Conservation (phyloP, 2,329 filamentous ascomycete genomes). For the Pseudogymnoascus sp. region DNA sequence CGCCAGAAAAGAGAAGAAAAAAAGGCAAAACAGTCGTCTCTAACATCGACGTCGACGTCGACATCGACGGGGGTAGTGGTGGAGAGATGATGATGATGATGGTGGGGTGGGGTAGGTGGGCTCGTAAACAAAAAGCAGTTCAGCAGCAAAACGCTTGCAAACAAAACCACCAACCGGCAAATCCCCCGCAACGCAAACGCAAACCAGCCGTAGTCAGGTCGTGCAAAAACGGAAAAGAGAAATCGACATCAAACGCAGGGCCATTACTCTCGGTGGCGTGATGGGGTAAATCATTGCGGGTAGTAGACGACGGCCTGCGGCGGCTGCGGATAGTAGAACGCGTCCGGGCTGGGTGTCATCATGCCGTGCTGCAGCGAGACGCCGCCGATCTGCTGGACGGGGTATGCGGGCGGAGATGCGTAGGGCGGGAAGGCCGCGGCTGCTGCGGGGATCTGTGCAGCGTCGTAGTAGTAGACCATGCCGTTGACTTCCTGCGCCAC, state of each 20-base stretch:
- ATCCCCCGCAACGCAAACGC: conserved; percentile 21
- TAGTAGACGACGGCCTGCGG: conserved; percentile 51
- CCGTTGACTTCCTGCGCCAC: conserved; percentile 86
- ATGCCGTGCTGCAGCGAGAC: conserved; percentile 66
- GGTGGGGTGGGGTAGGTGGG: background rate
- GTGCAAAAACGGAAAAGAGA: conserved; percentile 22
- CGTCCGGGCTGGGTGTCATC: conserved; percentile 60
- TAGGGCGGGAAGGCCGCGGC: conserved; percentile 34
- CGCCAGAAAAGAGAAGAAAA: background rate
- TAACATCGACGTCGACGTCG: background rate
- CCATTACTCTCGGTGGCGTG: conserved; percentile 1
- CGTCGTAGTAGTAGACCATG: conserved; percentile 91
- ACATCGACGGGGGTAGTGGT: background rate
- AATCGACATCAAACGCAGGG: conserved; percentile 19
- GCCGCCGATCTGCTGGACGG: conserved; percentile 39
- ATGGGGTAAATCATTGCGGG: conserved; percentile 38
- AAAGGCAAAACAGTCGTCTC: background rate
- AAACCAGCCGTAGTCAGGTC: conserved; percentile 16
- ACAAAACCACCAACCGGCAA: conserved; percentile 17
- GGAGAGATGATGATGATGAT: background rate
- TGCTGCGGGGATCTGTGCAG: conserved; percentile 53
- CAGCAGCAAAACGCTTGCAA: conserved; percentile 14
- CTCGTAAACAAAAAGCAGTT: conserved; percentile 14
- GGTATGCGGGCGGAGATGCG: conserved; percentile 44
- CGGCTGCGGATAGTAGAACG: conserved; percentile 61